Evolutionary conservation across 148 eudicot genomes (phyloP).

Genomic region (Camellia granthamiana): DNA sequence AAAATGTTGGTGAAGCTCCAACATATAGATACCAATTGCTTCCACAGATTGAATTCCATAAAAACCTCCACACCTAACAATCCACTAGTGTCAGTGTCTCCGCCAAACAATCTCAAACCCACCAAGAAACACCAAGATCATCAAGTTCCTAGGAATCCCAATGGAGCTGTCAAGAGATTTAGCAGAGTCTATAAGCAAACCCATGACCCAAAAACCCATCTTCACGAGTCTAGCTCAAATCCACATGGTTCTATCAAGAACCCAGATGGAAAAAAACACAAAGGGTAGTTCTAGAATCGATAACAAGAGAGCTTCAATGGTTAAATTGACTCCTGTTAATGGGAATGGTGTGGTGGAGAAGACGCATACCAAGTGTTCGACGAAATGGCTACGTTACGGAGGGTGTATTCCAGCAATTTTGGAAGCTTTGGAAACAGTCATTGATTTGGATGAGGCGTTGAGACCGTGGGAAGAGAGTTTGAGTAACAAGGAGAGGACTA

Average conservation of each 20-base stretch:
- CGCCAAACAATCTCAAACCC: slow-evolving; percentile 30
- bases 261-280: slow-evolving; percentile 14
- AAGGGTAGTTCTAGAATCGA: slow-evolving; percentile 8
- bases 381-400: slow-evolving; percentile 68
- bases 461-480: slow-evolving; percentile 73
- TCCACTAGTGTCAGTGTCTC: slow-evolving; percentile 32
- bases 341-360: slow-evolving; percentile 19
- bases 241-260: slow-evolving; percentile 23
- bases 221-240: slow-evolving; percentile 25
- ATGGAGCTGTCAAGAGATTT: slow-evolving; percentile 25
- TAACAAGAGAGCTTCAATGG: slow-evolving; percentile 14
- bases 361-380: slow-evolving; percentile 65
- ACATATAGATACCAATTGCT: slow-evolving; percentile 41
- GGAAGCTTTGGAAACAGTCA: slow-evolving; percentile 50
- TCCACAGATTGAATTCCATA: slow-evolving; percentile 32
- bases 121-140: slow-evolving; percentile 27
- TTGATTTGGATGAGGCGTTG: slow-evolving; percentile 74
- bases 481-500: slow-evolving; percentile 83
- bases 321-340: slow-evolving; percentile 2
- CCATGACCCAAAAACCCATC: slow-evolving; percentile 18
- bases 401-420: slow-evolving; percentile 65
- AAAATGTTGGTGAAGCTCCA: slow-evolving; percentile 51
- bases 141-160: slow-evolving; percentile 22
- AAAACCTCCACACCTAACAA: slow-evolving; percentile 25
- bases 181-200: slow-evolving; percentile 23